Conservation (phyloP, 108 stramenopile species). For the Cyclotella choctawhatcheeana region DNA sequence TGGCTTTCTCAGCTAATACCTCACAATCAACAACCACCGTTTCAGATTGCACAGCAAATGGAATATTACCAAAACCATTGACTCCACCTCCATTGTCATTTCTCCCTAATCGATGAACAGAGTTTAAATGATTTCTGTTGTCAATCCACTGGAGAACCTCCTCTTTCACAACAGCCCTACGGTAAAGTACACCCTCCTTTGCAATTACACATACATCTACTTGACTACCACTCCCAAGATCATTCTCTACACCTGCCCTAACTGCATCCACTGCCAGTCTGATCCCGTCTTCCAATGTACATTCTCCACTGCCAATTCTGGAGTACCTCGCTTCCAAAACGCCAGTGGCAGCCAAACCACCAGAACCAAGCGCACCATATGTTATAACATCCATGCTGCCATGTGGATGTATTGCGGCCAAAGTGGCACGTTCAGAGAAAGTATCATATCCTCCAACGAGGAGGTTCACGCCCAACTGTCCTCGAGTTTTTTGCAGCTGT, state of each 20-base stretch:
- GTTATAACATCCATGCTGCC: constrained; percentile 80
- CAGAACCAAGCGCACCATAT: constrained; percentile 83
- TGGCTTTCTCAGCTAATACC: constrained; percentile 10
- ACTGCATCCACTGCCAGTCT: constrained; percentile 68
- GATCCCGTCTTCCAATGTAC: constrained; percentile 67
- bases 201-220: constrained; percentile 39
- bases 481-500: constrained; percentile 27
- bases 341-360: constrained; percentile 82
- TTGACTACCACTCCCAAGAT: constrained; percentile 87
- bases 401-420: constrained; percentile 85
- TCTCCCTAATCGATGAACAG: neutral
- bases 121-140: neutral
- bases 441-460: constrained; percentile 74
- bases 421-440: constrained; percentile 32
- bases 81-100: constrained; percentile 30
- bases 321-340: constrained; percentile 73
- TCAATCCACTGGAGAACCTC: constrained; percentile 34
- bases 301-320: constrained; percentile 19
- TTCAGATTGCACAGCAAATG: constrained; percentile 63
- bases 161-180: constrained; percentile 38
- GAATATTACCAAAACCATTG: constrained; percentile 85
- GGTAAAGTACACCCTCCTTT: constrained; percentile 33
- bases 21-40: constrained; percentile 40
- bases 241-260: constrained; percentile 80
- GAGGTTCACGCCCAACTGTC: constrained; percentile 74